These are phyloP conservation scores for Calvatia gigantea DNA, from an alignment of 768 basidiomycete genomes.

Conservation along the genomic window DNA sequence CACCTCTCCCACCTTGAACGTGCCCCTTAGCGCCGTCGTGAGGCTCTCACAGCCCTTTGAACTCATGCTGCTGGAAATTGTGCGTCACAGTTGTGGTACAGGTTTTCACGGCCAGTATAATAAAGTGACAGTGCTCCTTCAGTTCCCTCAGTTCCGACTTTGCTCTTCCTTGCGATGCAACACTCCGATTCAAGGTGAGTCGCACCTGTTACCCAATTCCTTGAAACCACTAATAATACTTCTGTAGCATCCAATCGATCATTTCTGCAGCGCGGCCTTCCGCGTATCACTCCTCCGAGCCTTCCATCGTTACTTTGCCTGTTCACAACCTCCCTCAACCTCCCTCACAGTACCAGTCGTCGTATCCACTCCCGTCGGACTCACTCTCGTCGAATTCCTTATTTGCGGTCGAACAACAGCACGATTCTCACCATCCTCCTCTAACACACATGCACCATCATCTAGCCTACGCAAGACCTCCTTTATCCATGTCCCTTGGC, in stretches of 20 bases:
- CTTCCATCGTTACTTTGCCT: not conserved
- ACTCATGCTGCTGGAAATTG: not conserved
- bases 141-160: not conserved
- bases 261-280: not conserved
- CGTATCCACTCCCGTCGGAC: not conserved
- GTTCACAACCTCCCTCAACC: not conserved
- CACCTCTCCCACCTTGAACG: not conserved
- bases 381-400: not conserved
- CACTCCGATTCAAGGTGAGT: not conserved
- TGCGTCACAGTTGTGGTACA: not conserved
- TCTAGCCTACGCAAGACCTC: not conserved
- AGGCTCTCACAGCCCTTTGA: slow-evolving; percentile 3
- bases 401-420: not conserved
- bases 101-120: not conserved
- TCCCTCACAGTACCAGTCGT: not conserved
- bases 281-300: not conserved
- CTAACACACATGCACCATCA: not conserved
- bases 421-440: not conserved
- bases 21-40: not conserved
- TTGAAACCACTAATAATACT: not conserved
- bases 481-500: not conserved
- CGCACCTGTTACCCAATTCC: not conserved
- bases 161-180: not conserved
- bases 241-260: not conserved
- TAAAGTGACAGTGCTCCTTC: not conserved